Percentiles rank a stretch among this genome's conserved stretches.
phyloP scores from a whole-genome alignment of 2,329 filamentous ascomycete species.

The Lasiodiplodia hormozganensis region DNA sequence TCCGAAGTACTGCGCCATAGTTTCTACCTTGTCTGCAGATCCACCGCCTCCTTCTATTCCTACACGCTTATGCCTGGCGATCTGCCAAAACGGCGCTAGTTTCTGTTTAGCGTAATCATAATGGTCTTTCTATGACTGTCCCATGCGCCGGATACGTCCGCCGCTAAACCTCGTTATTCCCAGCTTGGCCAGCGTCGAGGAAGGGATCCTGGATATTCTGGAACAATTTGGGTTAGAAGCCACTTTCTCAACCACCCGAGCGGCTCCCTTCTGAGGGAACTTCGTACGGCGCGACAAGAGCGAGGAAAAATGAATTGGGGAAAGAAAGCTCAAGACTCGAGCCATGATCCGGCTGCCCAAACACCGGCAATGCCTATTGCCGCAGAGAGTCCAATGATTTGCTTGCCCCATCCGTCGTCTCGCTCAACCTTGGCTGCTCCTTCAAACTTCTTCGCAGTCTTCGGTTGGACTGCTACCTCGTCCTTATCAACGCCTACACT shows the following conservation, averaged over 20 bases:
- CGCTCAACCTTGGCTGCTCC: constrained; percentile 45
- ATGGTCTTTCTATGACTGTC: neutral
- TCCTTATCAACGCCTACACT: constrained; percentile 35
- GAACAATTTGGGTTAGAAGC: neutral
- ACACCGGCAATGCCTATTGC: constrained; percentile 48
- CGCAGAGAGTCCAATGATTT: constrained; percentile 47
- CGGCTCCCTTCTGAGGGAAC: neutral
- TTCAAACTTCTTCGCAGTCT: constrained; percentile 37
- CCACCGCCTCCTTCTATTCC: neutral
- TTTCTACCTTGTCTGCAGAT: neutral
- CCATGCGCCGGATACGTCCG: constrained; percentile 3
- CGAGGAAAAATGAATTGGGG: constrained; percentile 1
- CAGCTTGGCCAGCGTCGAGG: constrained; percentile 1
- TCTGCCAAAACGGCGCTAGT: neutral
- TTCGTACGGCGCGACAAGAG: neutral
- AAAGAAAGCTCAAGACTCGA: constrained; percentile 36
- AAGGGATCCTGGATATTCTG: neutral
- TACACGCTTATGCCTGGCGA: neutral
- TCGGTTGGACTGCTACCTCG: constrained; percentile 26
- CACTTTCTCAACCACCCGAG: neutral
- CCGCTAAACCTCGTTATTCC: neutral
- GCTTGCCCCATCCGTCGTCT: constrained; percentile 49
- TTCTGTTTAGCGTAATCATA: neutral
- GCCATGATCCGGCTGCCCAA: constrained; percentile 50
- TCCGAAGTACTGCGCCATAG: neutral